A percentile compares a stretch with the other conserved stretches of the same genome.
Conservation (phyloP, 164 flowering plant genomes). For the Umbilicus rupestris region DNA sequence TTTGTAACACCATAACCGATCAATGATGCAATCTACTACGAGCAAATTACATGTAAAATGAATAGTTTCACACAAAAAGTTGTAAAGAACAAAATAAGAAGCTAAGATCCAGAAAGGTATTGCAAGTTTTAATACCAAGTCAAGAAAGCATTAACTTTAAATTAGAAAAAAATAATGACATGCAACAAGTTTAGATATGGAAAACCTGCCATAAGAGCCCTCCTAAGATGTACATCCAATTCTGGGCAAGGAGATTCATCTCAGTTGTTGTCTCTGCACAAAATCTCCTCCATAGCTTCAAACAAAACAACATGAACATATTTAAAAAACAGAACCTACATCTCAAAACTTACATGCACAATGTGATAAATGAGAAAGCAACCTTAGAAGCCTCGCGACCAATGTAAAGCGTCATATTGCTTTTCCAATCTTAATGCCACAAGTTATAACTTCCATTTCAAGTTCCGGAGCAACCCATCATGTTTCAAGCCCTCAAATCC, state of each 20-base stretch:
- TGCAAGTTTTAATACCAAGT: neutral
- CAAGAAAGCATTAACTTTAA: neutral
- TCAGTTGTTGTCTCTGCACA: conserved; percentile 7
- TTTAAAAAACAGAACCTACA: neutral
- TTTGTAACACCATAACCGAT: neutral
- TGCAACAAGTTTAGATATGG: neutral
- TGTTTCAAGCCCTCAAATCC: too few relatives aligned
- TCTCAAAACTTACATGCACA: neutral
- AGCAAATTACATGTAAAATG: neutral
- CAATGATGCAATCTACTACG: neutral
- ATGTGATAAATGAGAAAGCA: neutral
- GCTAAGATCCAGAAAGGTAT: too few relatives aligned
- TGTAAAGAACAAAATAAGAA: neutral
- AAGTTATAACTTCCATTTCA: neutral
- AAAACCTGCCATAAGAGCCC: conserved; percentile 10
- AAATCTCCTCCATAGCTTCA: conserved; percentile 10
- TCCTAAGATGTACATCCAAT: conserved; percentile 9
- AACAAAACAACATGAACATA: neutral
- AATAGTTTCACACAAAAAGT: too few relatives aligned
- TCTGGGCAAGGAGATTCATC: conserved; percentile 2
- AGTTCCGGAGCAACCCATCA: neutral
- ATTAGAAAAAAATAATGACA: neutral
- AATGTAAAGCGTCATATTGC: conserved; percentile 6
- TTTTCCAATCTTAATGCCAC: neutral
- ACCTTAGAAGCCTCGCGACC: conserved; percentile 9